A percentile compares a stretch with the other conserved stretches of the same genome.
Evolutionary conservation across 495 filamentous ascomycete species (phyloP).

Genomic region (Choiromyces venosus): DNA sequence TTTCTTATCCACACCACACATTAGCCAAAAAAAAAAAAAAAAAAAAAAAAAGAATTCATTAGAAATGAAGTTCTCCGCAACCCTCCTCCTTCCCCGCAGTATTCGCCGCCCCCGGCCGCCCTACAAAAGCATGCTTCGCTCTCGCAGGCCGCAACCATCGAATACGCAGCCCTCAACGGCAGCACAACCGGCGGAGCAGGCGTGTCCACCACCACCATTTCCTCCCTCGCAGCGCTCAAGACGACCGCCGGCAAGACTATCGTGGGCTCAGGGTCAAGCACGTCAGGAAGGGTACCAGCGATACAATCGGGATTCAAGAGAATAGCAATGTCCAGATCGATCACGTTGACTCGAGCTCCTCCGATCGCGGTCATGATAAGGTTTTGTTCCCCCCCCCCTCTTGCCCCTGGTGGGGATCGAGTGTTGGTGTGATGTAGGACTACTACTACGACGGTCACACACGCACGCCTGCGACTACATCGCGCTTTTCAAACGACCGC

Average conservation of each 20-base stretch:
- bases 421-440: constrained; percentile 44
- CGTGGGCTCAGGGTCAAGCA: constrained; percentile 52
- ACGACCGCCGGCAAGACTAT: constrained; percentile 54
- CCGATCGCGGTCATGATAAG: constrained; percentile 52
- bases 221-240: constrained; percentile 52
- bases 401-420: not conserved
- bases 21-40: not conserved
- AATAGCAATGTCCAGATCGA: constrained; percentile 62
- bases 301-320: constrained; percentile 56
- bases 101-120: not conserved
- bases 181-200: constrained; percentile 53
- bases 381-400: not conserved
- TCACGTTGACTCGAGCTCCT: constrained; percentile 57
- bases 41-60: not conserved
- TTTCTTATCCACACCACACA: not conserved
- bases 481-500: constrained; percentile 55
- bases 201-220: constrained; percentile 55
- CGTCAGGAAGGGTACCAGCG: constrained; percentile 51
- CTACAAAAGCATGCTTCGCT: constrained; percentile 40
- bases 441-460: constrained; percentile 62
- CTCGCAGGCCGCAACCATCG: constrained; percentile 43
- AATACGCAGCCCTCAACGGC: constrained; percentile 43
- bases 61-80: not conserved
- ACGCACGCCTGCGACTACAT: constrained; percentile 52
- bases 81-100: not conserved